These are phyloP conservation scores for Scedosporium apiospermum DNA, from an alignment of 2,329 filamentous ascomycete genomes.

Conservation along the genomic window DNA sequence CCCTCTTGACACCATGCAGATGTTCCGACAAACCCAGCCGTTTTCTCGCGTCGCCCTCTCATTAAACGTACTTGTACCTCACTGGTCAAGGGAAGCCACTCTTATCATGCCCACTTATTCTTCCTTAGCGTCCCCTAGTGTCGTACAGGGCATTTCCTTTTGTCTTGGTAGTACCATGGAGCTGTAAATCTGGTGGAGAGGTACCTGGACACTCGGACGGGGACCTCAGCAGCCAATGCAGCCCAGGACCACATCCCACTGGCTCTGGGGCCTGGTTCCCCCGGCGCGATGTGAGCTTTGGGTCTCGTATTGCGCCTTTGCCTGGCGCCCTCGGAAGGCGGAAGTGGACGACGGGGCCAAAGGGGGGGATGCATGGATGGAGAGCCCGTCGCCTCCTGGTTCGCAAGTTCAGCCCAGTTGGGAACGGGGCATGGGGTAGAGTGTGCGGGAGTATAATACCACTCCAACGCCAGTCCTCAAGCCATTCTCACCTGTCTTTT, in stretches of 20 bases:
- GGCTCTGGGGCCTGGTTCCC: neutral
- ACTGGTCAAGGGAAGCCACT: neutral
- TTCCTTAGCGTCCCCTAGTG: neutral
- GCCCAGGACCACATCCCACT: neutral
- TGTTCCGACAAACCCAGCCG: neutral
- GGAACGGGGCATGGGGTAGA: neutral
- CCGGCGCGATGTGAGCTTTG: neutral
- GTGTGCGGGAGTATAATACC: neutral
- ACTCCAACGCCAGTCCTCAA: neutral
- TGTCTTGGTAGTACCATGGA: neutral
- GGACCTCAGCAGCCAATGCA: neutral
- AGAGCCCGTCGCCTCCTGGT: neutral
- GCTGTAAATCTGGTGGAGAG: neutral
- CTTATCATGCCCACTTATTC: neutral
- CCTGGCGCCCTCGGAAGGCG: neutral
- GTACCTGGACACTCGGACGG: neutral
- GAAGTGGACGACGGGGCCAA: neutral
- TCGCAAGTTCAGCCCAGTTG: neutral
- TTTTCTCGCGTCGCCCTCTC: no score
- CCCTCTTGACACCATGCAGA: neutral
- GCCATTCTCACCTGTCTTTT: conserved; percentile 1
- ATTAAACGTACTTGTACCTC: neutral
- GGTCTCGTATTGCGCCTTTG: neutral
- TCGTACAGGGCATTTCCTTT: neutral
- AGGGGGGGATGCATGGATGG: neutral